Evolutionary conservation across 2,329 filamentous ascomycete species (phyloP).

Genomic region (Fusarium oxysporum): DNA sequence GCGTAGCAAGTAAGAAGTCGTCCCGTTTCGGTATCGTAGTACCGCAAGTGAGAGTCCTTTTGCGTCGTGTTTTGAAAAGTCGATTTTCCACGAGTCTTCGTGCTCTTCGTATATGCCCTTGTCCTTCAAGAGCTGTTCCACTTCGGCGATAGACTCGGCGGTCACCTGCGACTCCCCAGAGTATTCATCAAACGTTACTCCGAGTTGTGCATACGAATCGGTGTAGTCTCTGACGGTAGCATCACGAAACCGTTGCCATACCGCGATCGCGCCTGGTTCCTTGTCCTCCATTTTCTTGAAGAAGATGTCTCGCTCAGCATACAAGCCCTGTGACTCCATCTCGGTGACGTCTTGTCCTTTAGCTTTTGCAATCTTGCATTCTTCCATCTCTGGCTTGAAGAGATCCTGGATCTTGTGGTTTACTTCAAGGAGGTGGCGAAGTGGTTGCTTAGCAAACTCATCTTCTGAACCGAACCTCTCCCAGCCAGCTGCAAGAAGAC

Average conservation of each 20-base stretch:
- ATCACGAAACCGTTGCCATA: conserved; percentile 67
- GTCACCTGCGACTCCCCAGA: conserved; percentile 73
- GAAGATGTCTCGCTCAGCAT: conserved; percentile 64
- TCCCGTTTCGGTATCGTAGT: conserved; percentile 66
- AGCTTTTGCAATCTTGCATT: conserved; percentile 59
- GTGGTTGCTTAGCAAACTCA: conserved; percentile 71
- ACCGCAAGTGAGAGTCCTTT: conserved; percentile 77
- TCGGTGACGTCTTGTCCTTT: conserved; percentile 52
- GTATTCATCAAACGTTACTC: conserved; percentile 69
- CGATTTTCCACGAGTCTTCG: conserved; percentile 75
- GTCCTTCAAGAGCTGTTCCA: conserved; percentile 68
- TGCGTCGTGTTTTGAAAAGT: conserved; percentile 78
- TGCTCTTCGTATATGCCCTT: conserved; percentile 71
- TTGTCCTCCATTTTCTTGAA: conserved; percentile 70
- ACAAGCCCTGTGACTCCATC: conserved; percentile 54
- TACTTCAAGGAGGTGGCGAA: conserved; percentile 75
- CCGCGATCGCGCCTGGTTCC: conserved; percentile 62
- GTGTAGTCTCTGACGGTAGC: conserved; percentile 66
- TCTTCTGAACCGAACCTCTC: conserved; percentile 74
- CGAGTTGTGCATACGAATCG: conserved; percentile 65
- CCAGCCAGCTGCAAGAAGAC: conserved; percentile 73
- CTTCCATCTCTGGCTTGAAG: conserved; percentile 71
- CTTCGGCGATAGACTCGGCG: conserved; percentile 65
- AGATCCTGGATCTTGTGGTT: conserved; percentile 75
- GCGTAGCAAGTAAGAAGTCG: conserved; percentile 68